These are phyloP conservation scores for Fusarium virguliforme DNA, from an alignment of 2,329 filamentous ascomycete genomes.

Conservation along the genomic window DNA sequence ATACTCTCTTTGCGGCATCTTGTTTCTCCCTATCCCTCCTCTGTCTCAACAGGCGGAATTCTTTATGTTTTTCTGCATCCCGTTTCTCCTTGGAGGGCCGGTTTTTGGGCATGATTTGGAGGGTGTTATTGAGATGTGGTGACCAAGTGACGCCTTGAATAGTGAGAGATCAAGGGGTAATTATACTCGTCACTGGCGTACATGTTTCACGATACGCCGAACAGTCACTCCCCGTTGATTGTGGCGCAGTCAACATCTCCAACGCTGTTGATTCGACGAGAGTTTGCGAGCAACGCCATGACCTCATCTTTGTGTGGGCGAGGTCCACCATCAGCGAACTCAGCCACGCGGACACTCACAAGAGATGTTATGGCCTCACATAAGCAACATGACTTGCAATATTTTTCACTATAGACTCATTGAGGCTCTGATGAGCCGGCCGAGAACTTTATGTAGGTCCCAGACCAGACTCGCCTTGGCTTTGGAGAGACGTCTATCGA, in stretches of 20 bases:
- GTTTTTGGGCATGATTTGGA: constrained; percentile 19
- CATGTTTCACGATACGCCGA: background rate
- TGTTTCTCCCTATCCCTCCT: background rate
- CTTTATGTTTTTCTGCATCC: background rate
- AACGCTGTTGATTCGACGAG: background rate
- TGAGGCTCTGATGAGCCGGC: constrained; percentile 42
- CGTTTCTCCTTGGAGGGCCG: constrained; percentile 6
- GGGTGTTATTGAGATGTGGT: background rate
- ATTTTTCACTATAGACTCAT: no score
- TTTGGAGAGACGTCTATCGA: constrained; percentile 60
- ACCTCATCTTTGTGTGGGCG: background rate
- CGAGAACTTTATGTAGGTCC: constrained; percentile 60
- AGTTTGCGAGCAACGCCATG: background rate
- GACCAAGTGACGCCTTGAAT: background rate
- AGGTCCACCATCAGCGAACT: background rate
- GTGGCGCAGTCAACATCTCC: background rate
- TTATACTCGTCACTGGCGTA: background rate
- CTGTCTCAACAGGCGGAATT: background rate
- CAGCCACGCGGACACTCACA: background rate
- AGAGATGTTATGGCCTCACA: background rate
- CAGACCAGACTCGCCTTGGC: constrained; percentile 64
- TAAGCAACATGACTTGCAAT: no score
- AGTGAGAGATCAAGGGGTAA: background rate
- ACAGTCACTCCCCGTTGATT: constrained; percentile 11
- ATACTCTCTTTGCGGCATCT: background rate